phyloP scores from a whole-genome alignment of 305 asterid genomes.

The Fraxinus dipetala region DNA sequence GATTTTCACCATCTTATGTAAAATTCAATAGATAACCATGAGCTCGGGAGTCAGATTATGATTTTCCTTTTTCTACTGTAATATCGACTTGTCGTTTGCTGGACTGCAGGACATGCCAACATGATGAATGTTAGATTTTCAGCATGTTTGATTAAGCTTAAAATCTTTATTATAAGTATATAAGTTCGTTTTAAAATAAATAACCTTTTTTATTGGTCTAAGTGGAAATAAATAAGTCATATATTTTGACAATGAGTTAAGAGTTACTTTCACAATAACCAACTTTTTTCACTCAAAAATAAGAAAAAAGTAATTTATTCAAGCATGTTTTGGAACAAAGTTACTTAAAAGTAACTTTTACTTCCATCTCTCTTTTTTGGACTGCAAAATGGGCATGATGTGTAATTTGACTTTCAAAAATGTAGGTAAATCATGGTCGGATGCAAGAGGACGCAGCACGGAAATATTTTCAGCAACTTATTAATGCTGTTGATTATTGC shows the following conservation, averaged over 20 bases:
- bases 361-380: background rate
- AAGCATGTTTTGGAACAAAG: background rate
- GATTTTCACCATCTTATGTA: conserved; percentile 1
- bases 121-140: background rate
- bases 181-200: background rate
- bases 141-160: background rate
- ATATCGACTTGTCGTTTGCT: background rate
- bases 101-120: background rate
- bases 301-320: background rate
- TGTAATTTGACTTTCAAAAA: background rate
- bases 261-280: background rate
- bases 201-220: background rate
- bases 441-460: conserved; percentile 74
- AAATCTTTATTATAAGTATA: background rate
- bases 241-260: background rate
- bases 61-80: background rate
- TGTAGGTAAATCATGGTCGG: conserved; percentile 55
- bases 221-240: background rate
- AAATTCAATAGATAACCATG: conserved; percentile 7
- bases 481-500: conserved; percentile 82
- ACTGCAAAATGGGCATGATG: background rate
- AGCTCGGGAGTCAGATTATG: background rate
- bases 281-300: background rate
- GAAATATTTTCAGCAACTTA: conserved; percentile 78
- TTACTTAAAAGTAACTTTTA: background rate